Conservation (phyloP, 345 rosid species). For the Salix koriyanagi region DNA sequence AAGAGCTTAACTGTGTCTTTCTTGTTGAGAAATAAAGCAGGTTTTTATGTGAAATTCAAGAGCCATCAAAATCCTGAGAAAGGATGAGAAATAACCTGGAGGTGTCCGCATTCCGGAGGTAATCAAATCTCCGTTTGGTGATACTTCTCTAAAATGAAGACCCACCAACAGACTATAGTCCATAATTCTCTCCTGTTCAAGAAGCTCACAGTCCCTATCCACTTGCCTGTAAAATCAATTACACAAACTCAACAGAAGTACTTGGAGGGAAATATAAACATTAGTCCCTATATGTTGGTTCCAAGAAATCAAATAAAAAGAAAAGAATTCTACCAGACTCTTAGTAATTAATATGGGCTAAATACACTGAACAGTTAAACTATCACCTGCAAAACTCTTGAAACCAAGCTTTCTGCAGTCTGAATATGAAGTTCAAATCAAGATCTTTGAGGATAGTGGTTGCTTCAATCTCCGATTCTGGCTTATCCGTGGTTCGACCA, state of each 20-base stretch:
- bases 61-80: no score
- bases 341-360: no score
- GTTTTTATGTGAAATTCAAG: background rate
- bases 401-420: constrained; percentile 76
- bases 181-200: constrained; percentile 94
- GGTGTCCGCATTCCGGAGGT: constrained; percentile 52
- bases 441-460: constrained; percentile 86
- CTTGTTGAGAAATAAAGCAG: background rate
- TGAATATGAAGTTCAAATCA: constrained; percentile 79
- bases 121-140: constrained; percentile 61
- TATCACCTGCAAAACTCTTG: constrained; percentile 69
- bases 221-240: constrained; percentile 56
- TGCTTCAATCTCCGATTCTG: constrained; percentile 67
- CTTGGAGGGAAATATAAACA: background rate
- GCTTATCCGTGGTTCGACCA: constrained; percentile 82
- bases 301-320: background rate
- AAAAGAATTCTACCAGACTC: no score
- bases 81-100: constrained; percentile 7
- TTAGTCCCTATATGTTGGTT: background rate
- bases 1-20: background rate
- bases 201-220: constrained; percentile 85
- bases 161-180: constrained; percentile 94
- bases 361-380: no score
- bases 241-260: background rate
- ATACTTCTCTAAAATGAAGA: constrained; percentile 75